Percentiles rank a stretch among this genome's conserved stretches.
These are phyloP conservation scores for Gilbertella persicaria DNA, from an alignment of 371 early-diverging fungal genomes.

Conservation along the genomic window DNA sequence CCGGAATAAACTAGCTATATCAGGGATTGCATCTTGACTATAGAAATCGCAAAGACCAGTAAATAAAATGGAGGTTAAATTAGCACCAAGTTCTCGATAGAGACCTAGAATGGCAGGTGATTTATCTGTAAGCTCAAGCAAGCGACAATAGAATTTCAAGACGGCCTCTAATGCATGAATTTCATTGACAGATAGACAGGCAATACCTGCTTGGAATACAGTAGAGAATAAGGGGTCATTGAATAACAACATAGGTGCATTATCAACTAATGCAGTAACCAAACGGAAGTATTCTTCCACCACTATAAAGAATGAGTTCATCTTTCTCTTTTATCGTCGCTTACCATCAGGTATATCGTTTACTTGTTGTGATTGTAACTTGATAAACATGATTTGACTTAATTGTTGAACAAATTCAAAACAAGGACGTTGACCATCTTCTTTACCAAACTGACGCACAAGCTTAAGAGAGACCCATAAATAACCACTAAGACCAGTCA, in stretches of 20 bases:
- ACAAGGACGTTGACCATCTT: slow-evolving; percentile 13
- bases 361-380: slow-evolving; percentile 27
- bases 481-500: slow-evolving; percentile 67
- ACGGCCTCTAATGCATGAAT: slow-evolving; percentile 63
- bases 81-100: slow-evolving; percentile 35
- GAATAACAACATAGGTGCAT: slow-evolving; percentile 57
- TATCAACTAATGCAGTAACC: slow-evolving; percentile 52
- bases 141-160: slow-evolving; percentile 45
- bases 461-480: slow-evolving; percentile 73
- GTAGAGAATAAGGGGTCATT: slow-evolving; percentile 41
- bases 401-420: slow-evolving; percentile 14
- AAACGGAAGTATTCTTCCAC: slow-evolving; percentile 74
- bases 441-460: slow-evolving; percentile 29
- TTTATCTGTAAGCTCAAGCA: slow-evolving; percentile 16
- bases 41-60: slow-evolving; percentile 51
- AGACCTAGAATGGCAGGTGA: slow-evolving; percentile 18
- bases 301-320: slow-evolving; percentile 35
- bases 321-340: slow-evolving; percentile 2
- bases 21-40: slow-evolving; percentile 49
- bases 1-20: slow-evolving; percentile 48
- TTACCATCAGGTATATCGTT: slow-evolving; percentile 68
- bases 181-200: slow-evolving; percentile 63
- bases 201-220: slow-evolving; percentile 66
- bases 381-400: slow-evolving; percentile 16
- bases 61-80: slow-evolving; percentile 40